These are phyloP conservation scores for Stephania cephalantha DNA, from an alignment of 164 flowering plant genomes.

Conservation along the genomic window DNA sequence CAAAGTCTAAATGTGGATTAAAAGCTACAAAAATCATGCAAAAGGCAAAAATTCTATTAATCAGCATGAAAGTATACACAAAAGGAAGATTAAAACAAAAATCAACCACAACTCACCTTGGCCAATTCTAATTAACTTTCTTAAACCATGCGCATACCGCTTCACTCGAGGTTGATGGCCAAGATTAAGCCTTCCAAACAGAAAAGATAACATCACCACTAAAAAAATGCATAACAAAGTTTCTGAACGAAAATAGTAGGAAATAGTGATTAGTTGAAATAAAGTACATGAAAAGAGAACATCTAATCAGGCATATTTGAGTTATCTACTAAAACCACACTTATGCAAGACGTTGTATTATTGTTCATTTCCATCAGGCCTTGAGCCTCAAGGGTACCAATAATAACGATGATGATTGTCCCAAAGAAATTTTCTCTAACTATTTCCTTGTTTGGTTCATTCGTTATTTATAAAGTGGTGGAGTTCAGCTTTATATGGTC, in stretches of 20 bases:
- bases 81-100: neutral
- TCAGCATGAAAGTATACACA: neutral
- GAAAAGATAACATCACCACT: slow-evolving; percentile 9
- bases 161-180: slow-evolving; percentile 77
- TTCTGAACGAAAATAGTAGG: neutral
- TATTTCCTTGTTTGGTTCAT: no score
- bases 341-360: no score
- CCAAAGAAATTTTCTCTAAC: no score
- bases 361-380: no score
- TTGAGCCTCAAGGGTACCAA: no score
- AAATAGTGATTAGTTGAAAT: neutral
- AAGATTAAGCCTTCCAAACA: slow-evolving; percentile 65
- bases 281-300: neutral
- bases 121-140: slow-evolving; percentile 72
- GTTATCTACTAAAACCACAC: neutral
- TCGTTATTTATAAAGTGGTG: no score
- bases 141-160: slow-evolving; percentile 73
- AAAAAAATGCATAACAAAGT: neutral
- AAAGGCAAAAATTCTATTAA: neutral
- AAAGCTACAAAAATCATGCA: neutral
- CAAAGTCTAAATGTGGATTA: neutral
- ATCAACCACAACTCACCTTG: slow-evolving; percentile 46
- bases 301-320: neutral
- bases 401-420: no score
- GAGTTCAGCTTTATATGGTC: no score